These are phyloP conservation scores for Clathrospora elynae DNA, from an alignment of 2,329 filamentous ascomycete genomes.

Conservation along the genomic window DNA sequence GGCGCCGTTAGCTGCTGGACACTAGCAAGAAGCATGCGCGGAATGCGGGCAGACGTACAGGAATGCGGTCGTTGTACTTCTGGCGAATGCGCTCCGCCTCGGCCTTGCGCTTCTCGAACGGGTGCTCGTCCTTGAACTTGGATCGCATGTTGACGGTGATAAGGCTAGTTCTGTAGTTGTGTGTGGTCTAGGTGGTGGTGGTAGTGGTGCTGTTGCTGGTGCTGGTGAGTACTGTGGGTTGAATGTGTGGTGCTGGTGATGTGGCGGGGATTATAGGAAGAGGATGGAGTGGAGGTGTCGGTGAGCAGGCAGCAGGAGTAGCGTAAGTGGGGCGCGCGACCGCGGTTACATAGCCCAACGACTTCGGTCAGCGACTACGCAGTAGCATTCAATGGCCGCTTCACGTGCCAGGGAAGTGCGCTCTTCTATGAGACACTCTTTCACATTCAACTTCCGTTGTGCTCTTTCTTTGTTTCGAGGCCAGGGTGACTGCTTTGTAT, in stretches of 20 bases:
- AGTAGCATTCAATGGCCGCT: slow-evolving; percentile 7
- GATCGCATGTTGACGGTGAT: slow-evolving; percentile 72
- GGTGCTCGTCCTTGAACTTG: slow-evolving; percentile 99
- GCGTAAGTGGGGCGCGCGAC: slow-evolving; percentile 29
- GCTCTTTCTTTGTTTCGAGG: slow-evolving; percentile 21
- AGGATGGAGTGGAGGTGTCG: slow-evolving; percentile 42
- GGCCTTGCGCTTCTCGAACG: slow-evolving; percentile 99
- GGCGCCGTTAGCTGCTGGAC: slow-evolving; percentile 30
- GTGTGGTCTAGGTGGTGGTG: slow-evolving; percentile 13
- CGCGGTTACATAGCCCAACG: slow-evolving; percentile 17
- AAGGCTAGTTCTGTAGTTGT: slow-evolving; percentile 15
- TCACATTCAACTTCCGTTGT: slow-evolving; percentile 20
- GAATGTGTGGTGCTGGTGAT: slow-evolving; percentile 17
- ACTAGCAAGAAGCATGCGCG: slow-evolving; percentile 2
- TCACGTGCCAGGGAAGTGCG: slow-evolving; percentile 18
- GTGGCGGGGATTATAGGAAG: slow-evolving; percentile 35
- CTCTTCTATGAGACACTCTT: slow-evolving; percentile 17
- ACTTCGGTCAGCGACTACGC: slow-evolving; percentile 16
- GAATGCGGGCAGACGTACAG: slow-evolving; percentile 66
- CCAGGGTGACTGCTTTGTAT: slow-evolving; percentile 35
- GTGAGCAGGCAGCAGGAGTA: slow-evolving; percentile 41
- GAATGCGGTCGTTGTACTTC: slow-evolving; percentile 98
- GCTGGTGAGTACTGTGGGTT: slow-evolving; percentile 8
- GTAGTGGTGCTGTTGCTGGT: no score
- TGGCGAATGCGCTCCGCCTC: slow-evolving; percentile 99